Evolutionary conservation across 768 basidiomycete species (phyloP).

Genomic region (Scleroderma bovista): DNA sequence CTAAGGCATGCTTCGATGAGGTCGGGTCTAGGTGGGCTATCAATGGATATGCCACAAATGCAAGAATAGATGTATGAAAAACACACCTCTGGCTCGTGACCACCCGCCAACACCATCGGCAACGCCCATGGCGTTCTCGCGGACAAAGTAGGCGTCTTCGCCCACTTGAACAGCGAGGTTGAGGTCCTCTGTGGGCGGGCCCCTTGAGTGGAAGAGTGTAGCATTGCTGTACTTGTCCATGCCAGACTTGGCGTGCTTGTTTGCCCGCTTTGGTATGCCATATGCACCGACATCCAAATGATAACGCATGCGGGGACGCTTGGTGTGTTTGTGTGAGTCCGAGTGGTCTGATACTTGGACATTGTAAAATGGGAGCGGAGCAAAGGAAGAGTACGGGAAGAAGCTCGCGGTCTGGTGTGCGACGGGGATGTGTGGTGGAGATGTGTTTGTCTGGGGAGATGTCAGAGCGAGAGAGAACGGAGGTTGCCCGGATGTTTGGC

Average conservation of each 20-base stretch:
- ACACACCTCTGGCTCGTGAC: constrained; percentile 44
- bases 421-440: constrained; percentile 23
- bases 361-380: constrained; percentile 25
- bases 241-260: constrained; percentile 26
- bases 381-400: constrained; percentile 32
- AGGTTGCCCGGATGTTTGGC: constrained; percentile 26
- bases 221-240: constrained; percentile 11
- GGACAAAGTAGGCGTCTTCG: constrained; percentile 86
- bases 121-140: constrained; percentile 84
- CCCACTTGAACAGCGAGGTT: constrained; percentile 73
- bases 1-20: constrained; percentile 29
- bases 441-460: constrained; percentile 33
- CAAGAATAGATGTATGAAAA: constrained; percentile 6
- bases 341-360: constrained; percentile 21
- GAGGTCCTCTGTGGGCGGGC: constrained; percentile 29
- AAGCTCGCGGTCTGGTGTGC: constrained; percentile 29
- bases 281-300: constrained; percentile 77
- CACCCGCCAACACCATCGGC: constrained; percentile 96
- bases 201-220: constrained; percentile 23
- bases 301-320: constrained; percentile 33
- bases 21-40: constrained; percentile 10
- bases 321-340: constrained; percentile 25
- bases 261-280: constrained; percentile 67
- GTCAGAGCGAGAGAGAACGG: constrained; percentile 43
- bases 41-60: constrained; percentile 4